Conservation (phyloP, 2,329 filamentous ascomycete genomes). For the Cordyceps cicadae region DNA sequence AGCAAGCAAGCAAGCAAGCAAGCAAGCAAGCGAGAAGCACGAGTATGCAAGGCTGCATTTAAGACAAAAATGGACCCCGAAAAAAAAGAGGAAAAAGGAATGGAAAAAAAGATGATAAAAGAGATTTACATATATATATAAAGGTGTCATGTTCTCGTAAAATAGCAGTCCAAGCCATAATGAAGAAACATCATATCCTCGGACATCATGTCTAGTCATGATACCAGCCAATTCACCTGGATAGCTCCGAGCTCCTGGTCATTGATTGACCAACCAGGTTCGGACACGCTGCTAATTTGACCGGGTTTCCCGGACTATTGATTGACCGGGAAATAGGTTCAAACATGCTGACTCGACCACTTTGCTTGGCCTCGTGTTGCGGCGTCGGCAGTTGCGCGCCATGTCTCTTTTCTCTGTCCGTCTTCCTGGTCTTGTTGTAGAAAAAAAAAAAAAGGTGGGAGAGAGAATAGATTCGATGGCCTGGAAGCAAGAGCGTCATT, state of each 20-base stretch:
- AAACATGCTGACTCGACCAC: too few species aligned
- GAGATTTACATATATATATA: too few species aligned
- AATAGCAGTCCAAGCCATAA: background rate
- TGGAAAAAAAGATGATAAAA: too few species aligned
- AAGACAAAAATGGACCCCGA: background rate
- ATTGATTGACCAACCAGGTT: background rate
- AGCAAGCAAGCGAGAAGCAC: too few species aligned
- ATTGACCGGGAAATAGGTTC: background rate
- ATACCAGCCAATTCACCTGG: background rate
- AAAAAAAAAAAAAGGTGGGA: too few species aligned
- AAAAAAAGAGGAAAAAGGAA: background rate
- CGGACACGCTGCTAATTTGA: too few species aligned
- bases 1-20: too few species aligned
- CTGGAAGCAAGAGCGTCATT: background rate
- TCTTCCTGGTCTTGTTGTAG: too few species aligned
- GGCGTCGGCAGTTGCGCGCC: background rate
- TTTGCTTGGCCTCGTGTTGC: background rate
- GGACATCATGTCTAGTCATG: background rate
- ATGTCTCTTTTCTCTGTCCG: too few species aligned
- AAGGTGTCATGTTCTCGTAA: conserved; percentile 6
- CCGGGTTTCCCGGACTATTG: too few species aligned
- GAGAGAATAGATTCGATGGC: background rate
- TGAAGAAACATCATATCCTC: background rate
- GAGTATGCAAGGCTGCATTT: too few species aligned
- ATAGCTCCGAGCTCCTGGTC: background rate